Conservation (phyloP, 345 rosid genomes). For the Excoecaria cochinchinensis region DNA sequence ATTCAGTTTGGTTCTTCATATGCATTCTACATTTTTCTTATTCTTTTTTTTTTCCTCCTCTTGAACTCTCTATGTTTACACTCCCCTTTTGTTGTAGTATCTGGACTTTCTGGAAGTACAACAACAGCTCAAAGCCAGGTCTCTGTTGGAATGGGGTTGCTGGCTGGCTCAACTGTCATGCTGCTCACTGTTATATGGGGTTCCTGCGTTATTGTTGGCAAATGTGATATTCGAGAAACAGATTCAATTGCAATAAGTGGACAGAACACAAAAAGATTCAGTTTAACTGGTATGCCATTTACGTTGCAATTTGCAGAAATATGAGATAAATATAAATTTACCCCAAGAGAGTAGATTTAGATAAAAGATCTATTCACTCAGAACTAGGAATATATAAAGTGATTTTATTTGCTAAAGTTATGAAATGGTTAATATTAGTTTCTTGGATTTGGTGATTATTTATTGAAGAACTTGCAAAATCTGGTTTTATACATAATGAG, state of each 20-base stretch:
- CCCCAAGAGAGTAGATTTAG: background rate
- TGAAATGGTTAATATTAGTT: background rate
- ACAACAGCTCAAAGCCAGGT: conserved; percentile 46
- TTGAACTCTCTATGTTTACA: background rate
- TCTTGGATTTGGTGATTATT: background rate
- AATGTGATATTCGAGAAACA: conserved; percentile 22
- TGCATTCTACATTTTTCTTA: background rate
- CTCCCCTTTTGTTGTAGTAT: conserved; percentile 22
- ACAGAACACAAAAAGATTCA: conserved; percentile 14
- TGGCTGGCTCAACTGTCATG: conserved; percentile 50
- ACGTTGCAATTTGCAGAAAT: background rate
- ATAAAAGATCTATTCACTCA: background rate
- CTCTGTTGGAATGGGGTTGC: conserved; percentile 41
- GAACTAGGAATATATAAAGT: background rate
- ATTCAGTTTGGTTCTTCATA: background rate
- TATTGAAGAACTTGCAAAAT: background rate
- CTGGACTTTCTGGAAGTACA: conserved; percentile 41
- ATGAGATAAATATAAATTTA: background rate
- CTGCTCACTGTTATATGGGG: conserved; percentile 53
- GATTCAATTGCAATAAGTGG: conserved; percentile 15
- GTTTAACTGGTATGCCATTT: conserved; percentile 20
- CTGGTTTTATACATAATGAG: background rate
- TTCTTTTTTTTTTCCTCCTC: background rate
- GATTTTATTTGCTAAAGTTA: background rate
- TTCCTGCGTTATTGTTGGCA: conserved; percentile 38